Percentiles rank a stretch among this genome's conserved stretches.
Conservation (phyloP, 352 stramenopile species). For the Peronospora farinosa region DNA sequence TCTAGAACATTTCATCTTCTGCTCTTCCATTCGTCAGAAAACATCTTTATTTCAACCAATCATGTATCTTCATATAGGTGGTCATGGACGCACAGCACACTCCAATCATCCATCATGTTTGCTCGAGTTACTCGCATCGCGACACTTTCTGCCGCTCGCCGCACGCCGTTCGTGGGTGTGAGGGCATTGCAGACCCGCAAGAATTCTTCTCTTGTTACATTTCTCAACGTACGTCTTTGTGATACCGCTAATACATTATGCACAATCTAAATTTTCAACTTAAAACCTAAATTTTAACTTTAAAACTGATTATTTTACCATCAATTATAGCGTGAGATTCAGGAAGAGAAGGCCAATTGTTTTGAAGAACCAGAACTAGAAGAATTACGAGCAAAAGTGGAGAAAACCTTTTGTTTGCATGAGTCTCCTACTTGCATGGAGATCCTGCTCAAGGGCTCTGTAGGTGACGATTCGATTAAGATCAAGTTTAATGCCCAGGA, state of each 20-base stretch:
- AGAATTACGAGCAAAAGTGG: conserved; percentile 57
- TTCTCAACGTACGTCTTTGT: conserved; percentile 22
- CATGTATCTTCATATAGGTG: conserved; percentile 16
- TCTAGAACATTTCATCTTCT: neutral
- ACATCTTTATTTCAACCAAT: conserved; percentile 14
- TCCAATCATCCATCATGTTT: conserved; percentile 39
- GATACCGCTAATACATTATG: no score
- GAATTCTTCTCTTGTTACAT: conserved; percentile 32
- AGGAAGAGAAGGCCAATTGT: conserved; percentile 82
- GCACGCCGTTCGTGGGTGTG: conserved; percentile 24
- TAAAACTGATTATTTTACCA: neutral
- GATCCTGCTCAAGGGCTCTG: conserved; percentile 47
- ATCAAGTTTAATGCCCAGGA: conserved; percentile 82
- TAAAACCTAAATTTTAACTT: neutral
- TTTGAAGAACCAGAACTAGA: conserved; percentile 71
- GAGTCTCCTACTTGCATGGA: conserved; percentile 63
- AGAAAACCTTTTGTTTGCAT: conserved; percentile 56
- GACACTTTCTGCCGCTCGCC: conserved; percentile 24
- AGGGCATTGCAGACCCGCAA: conserved; percentile 41
- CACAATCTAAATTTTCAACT: no score
- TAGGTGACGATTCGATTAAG: conserved; percentile 50
- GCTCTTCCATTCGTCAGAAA: conserved; percentile 13
- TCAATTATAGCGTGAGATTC: conserved; percentile 51
- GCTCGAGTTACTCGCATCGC: conserved; percentile 37
- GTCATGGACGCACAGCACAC: conserved; percentile 7